Conservation (phyloP, 2,329 filamentous ascomycete genomes). For the Alternaria triticina region DNA sequence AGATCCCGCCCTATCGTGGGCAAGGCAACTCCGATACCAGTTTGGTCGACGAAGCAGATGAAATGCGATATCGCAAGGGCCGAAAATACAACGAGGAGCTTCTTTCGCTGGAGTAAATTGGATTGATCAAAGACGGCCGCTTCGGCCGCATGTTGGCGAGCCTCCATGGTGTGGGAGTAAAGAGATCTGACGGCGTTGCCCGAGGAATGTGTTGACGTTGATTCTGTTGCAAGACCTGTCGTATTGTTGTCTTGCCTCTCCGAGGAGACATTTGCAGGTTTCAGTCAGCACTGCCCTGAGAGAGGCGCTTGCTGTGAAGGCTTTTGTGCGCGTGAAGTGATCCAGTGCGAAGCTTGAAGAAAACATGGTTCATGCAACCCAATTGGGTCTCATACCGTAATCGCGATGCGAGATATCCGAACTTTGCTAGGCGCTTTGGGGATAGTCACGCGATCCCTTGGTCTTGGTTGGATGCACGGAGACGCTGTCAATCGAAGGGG, state of each 20-base stretch:
- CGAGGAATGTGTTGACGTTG: not conserved
- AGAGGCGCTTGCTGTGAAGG: not conserved
- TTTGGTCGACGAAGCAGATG: conserved; percentile 65
- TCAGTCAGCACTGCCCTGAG: not conserved
- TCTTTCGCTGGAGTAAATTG: conserved; percentile 60
- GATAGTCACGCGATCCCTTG: not conserved
- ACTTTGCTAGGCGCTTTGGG: not conserved
- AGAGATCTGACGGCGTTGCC: not conserved
- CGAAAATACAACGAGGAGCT: conserved; percentile 60
- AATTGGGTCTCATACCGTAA: not conserved
- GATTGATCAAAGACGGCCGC: conserved; percentile 51
- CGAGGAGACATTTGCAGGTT: not conserved
- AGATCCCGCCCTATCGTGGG: conserved; percentile 47
- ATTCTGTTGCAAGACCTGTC: not conserved
- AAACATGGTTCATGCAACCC: not conserved
- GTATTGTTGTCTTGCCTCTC: not conserved
- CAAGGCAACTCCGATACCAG: conserved; percentile 57
- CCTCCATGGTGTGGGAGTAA: not conserved
- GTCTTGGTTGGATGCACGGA: not conserved
- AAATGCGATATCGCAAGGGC: conserved; percentile 61
- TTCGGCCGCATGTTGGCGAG: conserved; percentile 20
- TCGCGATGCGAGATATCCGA: not conserved
- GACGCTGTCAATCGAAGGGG: not conserved
- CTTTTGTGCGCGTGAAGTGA: not conserved
- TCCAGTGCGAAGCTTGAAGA: not conserved